Evolutionary conservation across 768 basidiomycete genomes (phyloP).

Genomic region (Tulasnella sp.): DNA sequence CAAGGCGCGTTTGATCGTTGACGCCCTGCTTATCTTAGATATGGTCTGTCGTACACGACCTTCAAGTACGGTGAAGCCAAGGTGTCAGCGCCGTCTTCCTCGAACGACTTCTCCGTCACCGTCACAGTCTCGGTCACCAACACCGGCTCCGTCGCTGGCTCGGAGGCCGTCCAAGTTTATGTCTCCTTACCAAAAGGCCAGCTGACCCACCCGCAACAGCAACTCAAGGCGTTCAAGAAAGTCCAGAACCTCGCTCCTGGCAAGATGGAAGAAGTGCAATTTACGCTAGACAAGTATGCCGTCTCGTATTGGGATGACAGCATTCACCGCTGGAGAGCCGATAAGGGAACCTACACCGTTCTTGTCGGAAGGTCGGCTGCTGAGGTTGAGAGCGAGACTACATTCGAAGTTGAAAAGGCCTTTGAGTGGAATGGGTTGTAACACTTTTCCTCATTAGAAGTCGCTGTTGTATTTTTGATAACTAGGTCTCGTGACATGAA

Average conservation of each 20-base stretch:
- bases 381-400: slow-evolving; percentile 41
- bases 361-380: slow-evolving; percentile 51
- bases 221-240: slow-evolving; percentile 54
- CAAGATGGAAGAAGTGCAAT: slow-evolving; percentile 32
- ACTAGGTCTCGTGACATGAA: background rate
- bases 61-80: slow-evolving; percentile 53
- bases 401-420: slow-evolving; percentile 46
- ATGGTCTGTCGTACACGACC: slow-evolving; percentile 70
- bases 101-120: slow-evolving; percentile 36
- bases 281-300: slow-evolving; percentile 39
- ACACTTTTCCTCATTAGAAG: background rate
- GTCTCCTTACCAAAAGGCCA: slow-evolving; percentile 48
- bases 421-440: slow-evolving; percentile 69
- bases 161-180: slow-evolving; percentile 65
- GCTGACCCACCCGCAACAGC: slow-evolving; percentile 52
- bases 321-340: slow-evolving; percentile 47
- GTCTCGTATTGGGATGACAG: slow-evolving; percentile 58
- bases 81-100: slow-evolving; percentile 30
- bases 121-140: slow-evolving; percentile 53
- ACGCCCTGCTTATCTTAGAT: slow-evolving; percentile 39
- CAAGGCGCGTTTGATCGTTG: slow-evolving; percentile 28
- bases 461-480: background rate
- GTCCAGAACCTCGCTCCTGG: slow-evolving; percentile 36
- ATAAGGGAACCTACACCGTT: slow-evolving; percentile 48
- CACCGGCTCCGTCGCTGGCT: slow-evolving; percentile 51